Percentiles rank a stretch among this genome's conserved stretches.
These are phyloP conservation scores for Circinella minor DNA, from an alignment of 371 early-diverging fungal genomes.

Conservation along the genomic window DNA sequence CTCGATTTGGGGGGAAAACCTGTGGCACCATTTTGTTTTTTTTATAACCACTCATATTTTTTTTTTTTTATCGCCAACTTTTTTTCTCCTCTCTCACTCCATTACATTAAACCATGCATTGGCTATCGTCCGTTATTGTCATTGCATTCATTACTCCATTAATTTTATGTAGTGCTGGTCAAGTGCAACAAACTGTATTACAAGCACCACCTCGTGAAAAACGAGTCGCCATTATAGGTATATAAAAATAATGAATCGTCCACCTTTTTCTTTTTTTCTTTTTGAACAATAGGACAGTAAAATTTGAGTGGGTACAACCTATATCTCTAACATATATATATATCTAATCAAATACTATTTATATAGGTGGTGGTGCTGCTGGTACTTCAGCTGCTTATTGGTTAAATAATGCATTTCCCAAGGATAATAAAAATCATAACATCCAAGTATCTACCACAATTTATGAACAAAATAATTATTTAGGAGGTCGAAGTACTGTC, in stretches of 20 bases:
- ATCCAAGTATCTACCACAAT: constrained; percentile 46
- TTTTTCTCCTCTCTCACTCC: too few relatives aligned
- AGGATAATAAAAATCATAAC: constrained; percentile 14
- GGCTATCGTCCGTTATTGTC: not conserved
- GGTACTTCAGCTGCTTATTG: constrained; percentile 67
- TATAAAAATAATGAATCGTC: too few relatives aligned
- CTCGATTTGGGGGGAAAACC: too few relatives aligned
- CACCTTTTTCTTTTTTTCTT: not conserved
- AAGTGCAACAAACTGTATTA: constrained; percentile 13
- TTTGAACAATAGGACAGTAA: too few relatives aligned
- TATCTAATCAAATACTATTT: too few relatives aligned
- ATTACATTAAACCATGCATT: not conserved
- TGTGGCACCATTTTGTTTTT: too few relatives aligned
- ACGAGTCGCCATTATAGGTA: constrained; percentile 48
- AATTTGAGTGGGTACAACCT: too few relatives aligned
- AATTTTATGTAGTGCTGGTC: not conserved
- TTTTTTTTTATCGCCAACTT: too few relatives aligned
- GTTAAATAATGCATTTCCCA: constrained; percentile 50
- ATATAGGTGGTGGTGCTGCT: constrained; percentile 68
- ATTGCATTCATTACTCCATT: constrained; percentile 4
- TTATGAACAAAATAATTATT: constrained; percentile 51
- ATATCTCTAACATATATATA: not conserved
- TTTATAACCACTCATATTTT: too few relatives aligned
- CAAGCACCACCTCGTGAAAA: constrained; percentile 10
- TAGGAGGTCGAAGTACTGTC: constrained; percentile 62